Conservation (phyloP, 2,329 filamentous ascomycete genomes). For the Ascocoryne sarcoides region DNA sequence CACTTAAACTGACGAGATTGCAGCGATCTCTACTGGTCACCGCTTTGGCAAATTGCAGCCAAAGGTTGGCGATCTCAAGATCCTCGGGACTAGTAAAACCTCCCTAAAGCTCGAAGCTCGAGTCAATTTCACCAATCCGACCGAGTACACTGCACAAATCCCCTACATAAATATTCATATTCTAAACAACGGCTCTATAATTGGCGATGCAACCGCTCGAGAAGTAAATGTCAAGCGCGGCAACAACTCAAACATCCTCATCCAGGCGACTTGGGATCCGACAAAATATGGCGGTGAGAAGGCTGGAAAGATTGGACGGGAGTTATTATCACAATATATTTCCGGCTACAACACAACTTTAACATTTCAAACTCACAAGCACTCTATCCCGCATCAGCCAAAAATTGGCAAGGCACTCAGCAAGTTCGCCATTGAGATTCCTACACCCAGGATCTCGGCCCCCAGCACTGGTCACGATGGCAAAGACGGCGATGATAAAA, state of each 20-base stretch:
- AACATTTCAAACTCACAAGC: conserved; percentile 60
- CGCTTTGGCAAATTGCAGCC: conserved; percentile 43
- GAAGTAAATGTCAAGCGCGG: conserved; percentile 58
- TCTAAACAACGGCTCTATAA: conserved; percentile 59
- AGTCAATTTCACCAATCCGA: conserved; percentile 85
- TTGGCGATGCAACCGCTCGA: conserved; percentile 65
- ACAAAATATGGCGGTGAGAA: conserved; percentile 48
- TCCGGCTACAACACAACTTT: conserved; percentile 82
- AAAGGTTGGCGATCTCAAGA: conserved; percentile 59
- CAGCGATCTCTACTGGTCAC: conserved; percentile 50
- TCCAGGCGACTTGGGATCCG: conserved; percentile 70
- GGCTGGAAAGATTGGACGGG: conserved; percentile 54
- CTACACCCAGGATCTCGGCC: conserved; percentile 57
- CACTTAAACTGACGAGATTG: conserved; percentile 28
- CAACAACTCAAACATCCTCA: conserved; percentile 59
- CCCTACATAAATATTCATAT: conserved; percentile 74
- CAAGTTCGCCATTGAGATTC: conserved; percentile 59
- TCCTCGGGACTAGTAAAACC: conserved; percentile 62
- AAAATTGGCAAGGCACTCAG: conserved; percentile 65
- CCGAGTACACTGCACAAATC: conserved; percentile 72
- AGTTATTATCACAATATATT: conserved; percentile 76
- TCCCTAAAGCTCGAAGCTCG: conserved; percentile 62
- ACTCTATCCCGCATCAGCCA: conserved; percentile 66
- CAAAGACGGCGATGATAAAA: conserved; percentile 34
- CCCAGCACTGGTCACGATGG: conserved; percentile 39